phyloP scores from a whole-genome alignment of 306 rosid genomes.

The Quercus suber region DNA sequence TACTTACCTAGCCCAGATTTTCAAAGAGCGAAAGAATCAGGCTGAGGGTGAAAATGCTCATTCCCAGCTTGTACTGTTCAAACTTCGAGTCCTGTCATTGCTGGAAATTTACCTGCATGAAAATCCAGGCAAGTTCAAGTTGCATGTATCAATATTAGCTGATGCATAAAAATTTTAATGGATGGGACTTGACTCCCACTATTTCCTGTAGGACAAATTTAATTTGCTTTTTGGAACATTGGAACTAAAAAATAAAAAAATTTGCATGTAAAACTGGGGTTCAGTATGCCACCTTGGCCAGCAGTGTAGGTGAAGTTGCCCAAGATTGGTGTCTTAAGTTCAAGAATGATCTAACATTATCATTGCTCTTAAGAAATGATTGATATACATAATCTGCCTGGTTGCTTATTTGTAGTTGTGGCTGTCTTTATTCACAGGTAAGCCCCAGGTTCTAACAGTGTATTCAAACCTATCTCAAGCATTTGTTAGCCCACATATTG shows the following conservation, averaged over 20 bases:
- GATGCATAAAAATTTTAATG: background rate
- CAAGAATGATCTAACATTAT: background rate
- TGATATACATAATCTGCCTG: background rate
- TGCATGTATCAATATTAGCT: background rate
- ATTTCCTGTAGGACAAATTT: background rate
- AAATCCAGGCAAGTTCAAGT: conserved; percentile 64
- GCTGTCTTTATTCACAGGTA: conserved; percentile 47
- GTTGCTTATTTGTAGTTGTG: background rate
- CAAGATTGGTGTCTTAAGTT: background rate
- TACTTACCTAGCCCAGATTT: conserved; percentile 74
- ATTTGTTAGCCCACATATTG: conserved; percentile 67
- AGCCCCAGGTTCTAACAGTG: conserved; percentile 73
- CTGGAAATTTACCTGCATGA: conserved; percentile 92
- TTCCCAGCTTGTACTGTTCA: conserved; percentile 84
- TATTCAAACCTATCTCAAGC: conserved; percentile 71
- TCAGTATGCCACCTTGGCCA: background rate
- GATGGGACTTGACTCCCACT: background rate
- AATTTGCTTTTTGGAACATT: background rate
- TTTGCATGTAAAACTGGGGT: background rate
- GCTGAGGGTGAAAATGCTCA: conserved; percentile 83
- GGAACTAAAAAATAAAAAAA: background rate
- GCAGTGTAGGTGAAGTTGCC: background rate
- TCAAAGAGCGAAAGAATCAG: conserved; percentile 74
- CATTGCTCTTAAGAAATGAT: background rate
- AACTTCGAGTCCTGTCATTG: conserved; percentile 84